Evolutionary conservation across 2,329 filamentous ascomycete species (phyloP).

Genomic region (Ophiostoma novo-ulmi): DNA sequence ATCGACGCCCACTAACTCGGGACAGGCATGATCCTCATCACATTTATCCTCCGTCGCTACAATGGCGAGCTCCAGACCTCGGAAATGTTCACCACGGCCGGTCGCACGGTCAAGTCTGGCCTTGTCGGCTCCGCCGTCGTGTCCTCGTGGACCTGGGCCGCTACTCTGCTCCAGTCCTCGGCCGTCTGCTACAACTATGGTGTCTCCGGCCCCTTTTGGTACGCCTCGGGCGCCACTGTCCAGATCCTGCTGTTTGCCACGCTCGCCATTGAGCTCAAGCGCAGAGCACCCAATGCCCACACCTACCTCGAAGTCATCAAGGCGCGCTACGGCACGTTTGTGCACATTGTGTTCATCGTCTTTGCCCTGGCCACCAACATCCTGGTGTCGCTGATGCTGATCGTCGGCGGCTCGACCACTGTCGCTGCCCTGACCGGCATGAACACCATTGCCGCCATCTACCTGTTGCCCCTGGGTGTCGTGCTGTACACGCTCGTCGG

Average conservation of each 20-base stretch:
- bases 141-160: constrained; percentile 89
- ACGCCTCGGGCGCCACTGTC: constrained; percentile 67
- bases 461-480: constrained; percentile 74
- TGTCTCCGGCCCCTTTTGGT: constrained; percentile 57
- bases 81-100: constrained; percentile 88
- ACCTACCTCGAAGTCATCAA: constrained; percentile 77
- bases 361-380: constrained; percentile 84
- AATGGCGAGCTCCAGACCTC: constrained; percentile 72
- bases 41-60: constrained; percentile 38
- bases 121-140: constrained; percentile 86
- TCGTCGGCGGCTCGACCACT: constrained; percentile 77
- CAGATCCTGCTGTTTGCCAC: constrained; percentile 89
- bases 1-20: background rate
- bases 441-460: constrained; percentile 74
- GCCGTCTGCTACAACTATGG: constrained; percentile 80
- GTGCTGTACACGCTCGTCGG: constrained; percentile 71
- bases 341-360: constrained; percentile 73
- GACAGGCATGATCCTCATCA: constrained; percentile 38
- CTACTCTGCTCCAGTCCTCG: constrained; percentile 71
- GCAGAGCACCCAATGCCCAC: constrained; percentile 81
- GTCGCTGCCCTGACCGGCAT: constrained; percentile 67
- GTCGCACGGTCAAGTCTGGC: constrained; percentile 81
- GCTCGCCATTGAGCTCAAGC: constrained; percentile 82
- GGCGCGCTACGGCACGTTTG: constrained; percentile 66
- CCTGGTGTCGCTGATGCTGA: constrained; percentile 80